Base-by-base conservation (phyloP, 108 stramenopile genomes). In the Nitzschia sp. region DNA sequence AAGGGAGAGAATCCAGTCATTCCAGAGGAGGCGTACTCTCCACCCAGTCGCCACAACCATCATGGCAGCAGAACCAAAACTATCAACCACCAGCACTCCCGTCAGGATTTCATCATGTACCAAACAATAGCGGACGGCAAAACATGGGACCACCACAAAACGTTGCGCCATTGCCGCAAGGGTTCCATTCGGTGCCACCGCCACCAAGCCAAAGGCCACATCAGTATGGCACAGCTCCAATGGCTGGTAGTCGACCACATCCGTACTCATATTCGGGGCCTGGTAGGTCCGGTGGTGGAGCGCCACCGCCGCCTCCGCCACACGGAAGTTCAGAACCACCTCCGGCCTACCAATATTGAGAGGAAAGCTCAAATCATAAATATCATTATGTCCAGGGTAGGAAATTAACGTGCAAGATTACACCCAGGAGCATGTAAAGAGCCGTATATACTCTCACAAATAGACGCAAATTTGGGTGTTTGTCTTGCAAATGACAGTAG, bases 321-420 rank as follows among this genome's bases (percentile, higher is more conserved):
- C 64, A 48, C n/a, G 59, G 51, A 57, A 65, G 59, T 32, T 23
- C 66, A n/a, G 46, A 27, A 46, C 64, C 65, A 19, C 72, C 72
- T 36, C 72, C 78, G 45, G 72, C 78, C n/a, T 70, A 69, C 46
- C 72, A 75, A 64, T 75, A 75, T 61, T 74, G 64, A 47, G 13
- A 13, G 6, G 4, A 8, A 3, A 36, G 38, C 38, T 13, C 11
- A 38, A 51, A 24, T 66, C 64, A 59, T 59, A n/a, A 19, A 38
- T 21, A 8, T 42, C 21, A 26, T 75, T 51, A 82, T 30, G 86
- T 82, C 79, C 85, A 80, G 28, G 83, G 85, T 35, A 95, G 75
- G 74, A 83, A 92, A 79, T 89, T 91, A 4, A 85, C 83, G 71
- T 95, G 91, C 67, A 95, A 72, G 13, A 86, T 51, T 26, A 85